phyloP scores from a whole-genome alignment of 768 basidiomycete genomes.

The Hirschioporus abietinus region DNA sequence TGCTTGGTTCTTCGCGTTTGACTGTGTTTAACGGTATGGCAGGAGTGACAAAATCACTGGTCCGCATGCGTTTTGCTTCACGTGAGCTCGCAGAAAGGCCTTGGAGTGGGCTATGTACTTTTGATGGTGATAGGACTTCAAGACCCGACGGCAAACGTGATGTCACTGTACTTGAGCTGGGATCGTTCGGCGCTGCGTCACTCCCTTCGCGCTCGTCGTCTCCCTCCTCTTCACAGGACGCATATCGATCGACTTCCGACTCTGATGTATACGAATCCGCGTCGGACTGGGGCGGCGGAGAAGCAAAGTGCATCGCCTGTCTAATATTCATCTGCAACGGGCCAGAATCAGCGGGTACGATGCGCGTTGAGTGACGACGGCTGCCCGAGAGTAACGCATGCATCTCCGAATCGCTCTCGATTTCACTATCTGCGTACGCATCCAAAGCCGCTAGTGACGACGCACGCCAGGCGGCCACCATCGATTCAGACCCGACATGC shows the following conservation, averaged over 20 bases:
- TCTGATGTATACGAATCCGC: neutral
- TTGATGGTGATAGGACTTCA: neutral
- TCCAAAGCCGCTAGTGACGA: neutral
- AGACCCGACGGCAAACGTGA: neutral
- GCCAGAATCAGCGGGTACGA: too few relatives aligned
- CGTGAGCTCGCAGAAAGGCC: neutral
- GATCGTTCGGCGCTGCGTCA: neutral
- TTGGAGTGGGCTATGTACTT: neutral
- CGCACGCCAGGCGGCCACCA: neutral
- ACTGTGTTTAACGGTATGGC: neutral
- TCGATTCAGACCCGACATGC: neutral
- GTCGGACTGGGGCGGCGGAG: neutral
- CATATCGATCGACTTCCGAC: neutral
- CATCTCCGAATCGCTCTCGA: neutral
- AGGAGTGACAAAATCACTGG: too few relatives aligned
- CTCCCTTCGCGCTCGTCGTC: neutral
- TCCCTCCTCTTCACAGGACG: neutral
- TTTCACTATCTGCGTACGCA: neutral
- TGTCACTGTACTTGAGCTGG: neutral
- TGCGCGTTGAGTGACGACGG: neutral
- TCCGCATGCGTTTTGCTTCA: neutral
- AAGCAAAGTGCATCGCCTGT: neutral
- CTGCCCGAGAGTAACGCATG: neutral
- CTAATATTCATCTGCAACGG: neutral
- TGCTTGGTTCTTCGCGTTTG: neutral